Evolutionary conservation across 1,284 basidiomycete species (phyloP).

Genomic region (Butyriboletus appendiculatus): DNA sequence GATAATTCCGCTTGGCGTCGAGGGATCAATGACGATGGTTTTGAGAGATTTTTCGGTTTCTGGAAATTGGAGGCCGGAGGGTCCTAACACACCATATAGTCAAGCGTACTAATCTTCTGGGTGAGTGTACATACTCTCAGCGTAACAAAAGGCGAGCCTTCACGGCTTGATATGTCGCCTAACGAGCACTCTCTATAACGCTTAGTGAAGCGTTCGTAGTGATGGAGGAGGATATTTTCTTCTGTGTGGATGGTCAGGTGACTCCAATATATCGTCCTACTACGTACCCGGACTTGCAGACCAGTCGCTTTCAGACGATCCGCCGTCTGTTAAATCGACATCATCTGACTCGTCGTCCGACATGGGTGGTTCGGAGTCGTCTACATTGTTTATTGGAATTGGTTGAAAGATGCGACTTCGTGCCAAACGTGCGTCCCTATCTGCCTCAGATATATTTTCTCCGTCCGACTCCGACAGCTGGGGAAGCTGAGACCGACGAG

Average conservation of each 20-base stretch:
- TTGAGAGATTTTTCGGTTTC: background rate
- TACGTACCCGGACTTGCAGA: conserved; percentile 40
- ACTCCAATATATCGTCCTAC: background rate
- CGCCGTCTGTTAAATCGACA: conserved; percentile 58
- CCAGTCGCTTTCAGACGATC: conserved; percentile 57
- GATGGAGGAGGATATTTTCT: conserved; percentile 21
- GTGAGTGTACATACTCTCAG: conserved; percentile 25
- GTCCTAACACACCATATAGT: conserved; percentile 10
- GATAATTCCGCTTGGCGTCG: conserved; percentile 4
- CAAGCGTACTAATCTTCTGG: background rate
- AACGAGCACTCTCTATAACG: conserved; percentile 34
- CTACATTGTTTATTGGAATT: conserved; percentile 25
- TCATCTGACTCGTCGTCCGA: conserved; percentile 79
- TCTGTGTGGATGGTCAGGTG: conserved; percentile 19
- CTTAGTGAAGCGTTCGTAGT: conserved; percentile 30
- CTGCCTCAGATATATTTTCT: conserved; percentile 58
- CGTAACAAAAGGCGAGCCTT: conserved; percentile 41
- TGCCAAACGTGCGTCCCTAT: conserved; percentile 68
- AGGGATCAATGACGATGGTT: conserved; percentile 4
- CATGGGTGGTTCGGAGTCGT: conserved; percentile 52
- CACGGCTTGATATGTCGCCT: conserved; percentile 36
- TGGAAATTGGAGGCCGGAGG: conserved; percentile 14
- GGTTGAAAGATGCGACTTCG: conserved; percentile 51
- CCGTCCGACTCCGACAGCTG: conserved; percentile 65
- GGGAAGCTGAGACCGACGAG: conserved; percentile 30